Base-by-base conservation (phyloP, 108 stramenopile species). In the Mediolabrus comicus region DNA sequence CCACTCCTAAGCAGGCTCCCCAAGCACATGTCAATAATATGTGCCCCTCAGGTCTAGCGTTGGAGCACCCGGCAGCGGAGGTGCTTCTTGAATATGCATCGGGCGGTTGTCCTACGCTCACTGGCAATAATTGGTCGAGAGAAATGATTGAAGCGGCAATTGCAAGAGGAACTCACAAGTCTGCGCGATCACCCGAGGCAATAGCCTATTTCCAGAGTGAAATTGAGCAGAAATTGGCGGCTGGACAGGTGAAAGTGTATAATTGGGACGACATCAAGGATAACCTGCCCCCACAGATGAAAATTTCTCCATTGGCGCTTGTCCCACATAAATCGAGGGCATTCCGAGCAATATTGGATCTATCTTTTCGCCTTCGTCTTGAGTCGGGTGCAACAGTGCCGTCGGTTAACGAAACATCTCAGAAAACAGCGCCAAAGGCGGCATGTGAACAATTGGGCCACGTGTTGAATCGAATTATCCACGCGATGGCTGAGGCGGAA, bases 361-460 rank as follows among this genome's bases (percentile, higher is more conserved):
- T 70, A 25, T 60, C 69, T 1, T 70, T 52, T 31, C 31, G 49
- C 14, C 46, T 70, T 0, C 13, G 31, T 0, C 59, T 61, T 12
- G 0, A 26, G 6, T 26, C 29, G 4, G 59, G 69, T 0, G 3
- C 4, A 3, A 0, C 25, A 2, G 30, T 35, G 1, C 58, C 69
- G 6, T 70, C 69, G 25, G 69, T 70, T 2, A 70, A 70, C 27
- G 59, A 70, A 38, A 29, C 59, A 16, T 38, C 69, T 3, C 33
- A 29, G 7, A 30, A 49, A 32, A 22, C 10, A 1, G 69, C 51
- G 3, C 69, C 69, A 16, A 8, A 13, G 3, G 69, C 35, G 12
- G 69, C 69, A 2, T 51, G 41, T 4, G 69, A 70, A 2, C 69
- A 70, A 25, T 2, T 70, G n/a, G 69, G 59, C 3, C 69, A 70